Conservation (phyloP, 1,139 yeast genomes). For the Yamadazyma dushanensis region DNA sequence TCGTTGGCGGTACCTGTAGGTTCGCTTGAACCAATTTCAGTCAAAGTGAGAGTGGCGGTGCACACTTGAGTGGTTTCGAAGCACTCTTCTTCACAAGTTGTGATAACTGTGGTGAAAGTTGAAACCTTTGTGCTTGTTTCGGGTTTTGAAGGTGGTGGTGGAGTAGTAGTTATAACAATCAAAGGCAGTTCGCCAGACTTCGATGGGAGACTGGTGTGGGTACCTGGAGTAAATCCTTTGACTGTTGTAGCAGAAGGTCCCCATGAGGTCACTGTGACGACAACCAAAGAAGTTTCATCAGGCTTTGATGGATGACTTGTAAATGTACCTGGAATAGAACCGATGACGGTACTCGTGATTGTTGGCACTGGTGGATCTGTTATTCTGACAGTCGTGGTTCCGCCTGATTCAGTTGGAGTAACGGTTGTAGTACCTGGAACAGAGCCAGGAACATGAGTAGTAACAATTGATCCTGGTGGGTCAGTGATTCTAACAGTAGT, state of each 20-base stretch:
- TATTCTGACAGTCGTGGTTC: background rate
- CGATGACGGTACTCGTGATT: background rate
- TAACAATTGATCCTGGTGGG: no score
- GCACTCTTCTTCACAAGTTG: background rate
- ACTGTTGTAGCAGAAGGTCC: background rate
- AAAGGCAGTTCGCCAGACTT: background rate
- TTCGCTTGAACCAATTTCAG: background rate
- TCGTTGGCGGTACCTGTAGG: no score
- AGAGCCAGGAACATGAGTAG: no score
- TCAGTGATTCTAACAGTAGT: no score
- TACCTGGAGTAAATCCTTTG: background rate
- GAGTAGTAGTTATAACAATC: background rate
- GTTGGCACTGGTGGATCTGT: background rate
- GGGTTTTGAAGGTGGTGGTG: no score
- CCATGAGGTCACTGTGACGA: background rate
- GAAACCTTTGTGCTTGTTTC: background rate
- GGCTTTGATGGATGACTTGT: background rate
- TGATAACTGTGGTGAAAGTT: background rate
- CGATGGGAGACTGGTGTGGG: background rate
- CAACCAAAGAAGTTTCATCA: background rate
- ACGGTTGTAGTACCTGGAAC: background rate
- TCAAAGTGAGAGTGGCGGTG: background rate
- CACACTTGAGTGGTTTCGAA: background rate
- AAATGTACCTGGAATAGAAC: background rate
- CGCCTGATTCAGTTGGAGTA: background rate